Percentiles rank a stretch among this genome's conserved stretches.
Conservation (phyloP, 306 rosid genomes). For the Vigna unguiculata region DNA sequence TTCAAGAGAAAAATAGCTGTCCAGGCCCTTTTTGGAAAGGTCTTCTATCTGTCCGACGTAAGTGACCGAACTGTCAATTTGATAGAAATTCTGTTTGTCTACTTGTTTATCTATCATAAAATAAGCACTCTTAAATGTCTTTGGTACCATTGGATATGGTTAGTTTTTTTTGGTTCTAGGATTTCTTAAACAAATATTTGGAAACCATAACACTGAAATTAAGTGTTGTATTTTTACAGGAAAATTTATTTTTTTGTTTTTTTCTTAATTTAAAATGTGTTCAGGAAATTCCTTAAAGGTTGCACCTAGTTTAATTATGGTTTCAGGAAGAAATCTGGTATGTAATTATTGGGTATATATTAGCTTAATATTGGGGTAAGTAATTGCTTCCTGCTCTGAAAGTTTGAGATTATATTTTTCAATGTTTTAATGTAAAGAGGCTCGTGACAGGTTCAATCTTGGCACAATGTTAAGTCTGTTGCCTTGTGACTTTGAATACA, state of each 20-base stretch:
- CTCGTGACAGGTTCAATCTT: neutral
- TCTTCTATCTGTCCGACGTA: conserved; percentile 95
- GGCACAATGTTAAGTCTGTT: neutral
- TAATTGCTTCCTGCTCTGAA: conserved; percentile 29
- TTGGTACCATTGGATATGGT: neutral
- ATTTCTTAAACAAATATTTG: conserved; percentile 31
- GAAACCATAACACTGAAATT: conserved; percentile 26
- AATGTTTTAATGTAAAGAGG: neutral
- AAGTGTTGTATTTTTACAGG: neutral
- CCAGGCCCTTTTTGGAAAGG: conserved; percentile 89
- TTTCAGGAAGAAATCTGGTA: neutral
- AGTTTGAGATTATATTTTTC: neutral
- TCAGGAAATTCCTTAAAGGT: conserved; percentile 24
- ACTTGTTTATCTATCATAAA: conserved; percentile 6
- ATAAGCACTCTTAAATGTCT: conserved; percentile 18
- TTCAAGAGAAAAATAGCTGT: conserved; percentile 97
- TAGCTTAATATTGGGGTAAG: neutral
- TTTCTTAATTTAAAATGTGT: neutral
- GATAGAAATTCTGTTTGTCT: neutral
- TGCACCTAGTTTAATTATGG: conserved; percentile 11
- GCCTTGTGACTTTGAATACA: neutral
- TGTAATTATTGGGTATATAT: neutral
- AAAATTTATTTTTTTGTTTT: neutral
- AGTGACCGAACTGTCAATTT: conserved; percentile 37
- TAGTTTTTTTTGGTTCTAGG: conserved; percentile 27